phyloP scores from a whole-genome alignment of 164 flowering plant species.

The Chimonanthus praecox region DNA sequence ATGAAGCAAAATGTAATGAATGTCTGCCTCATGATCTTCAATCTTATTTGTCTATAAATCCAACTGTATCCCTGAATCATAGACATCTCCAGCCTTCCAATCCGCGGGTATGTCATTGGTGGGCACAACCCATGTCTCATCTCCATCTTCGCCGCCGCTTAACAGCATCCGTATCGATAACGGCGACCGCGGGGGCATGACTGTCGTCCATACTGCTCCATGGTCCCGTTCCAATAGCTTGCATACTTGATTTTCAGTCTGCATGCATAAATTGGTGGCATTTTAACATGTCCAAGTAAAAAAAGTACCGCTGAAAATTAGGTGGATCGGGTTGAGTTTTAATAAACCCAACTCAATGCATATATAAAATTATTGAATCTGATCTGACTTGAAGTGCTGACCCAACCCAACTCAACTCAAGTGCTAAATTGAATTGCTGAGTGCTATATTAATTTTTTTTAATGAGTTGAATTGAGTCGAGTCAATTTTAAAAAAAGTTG shows the following conservation, averaged over 20 bases:
- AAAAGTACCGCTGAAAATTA: too few species aligned
- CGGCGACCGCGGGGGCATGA: conserved; percentile 64
- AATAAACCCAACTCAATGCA: too few species aligned
- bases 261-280: conserved; percentile 8
- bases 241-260: conserved; percentile 63
- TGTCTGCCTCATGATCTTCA: neutral
- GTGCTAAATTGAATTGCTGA: too few species aligned
- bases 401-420: too few species aligned
- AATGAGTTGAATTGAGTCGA: too few species aligned
- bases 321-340: too few species aligned
- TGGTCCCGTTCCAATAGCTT: conserved; percentile 69
- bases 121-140: conserved; percentile 75
- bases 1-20: neutral
- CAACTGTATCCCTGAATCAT: conserved; percentile 85
- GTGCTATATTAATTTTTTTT: too few species aligned
- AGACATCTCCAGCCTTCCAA: conserved; percentile 73
- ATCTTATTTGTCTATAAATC: conserved; percentile 2
- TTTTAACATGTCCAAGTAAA: too few species aligned
- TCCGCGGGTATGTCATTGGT: conserved; percentile 49
- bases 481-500: too few species aligned
- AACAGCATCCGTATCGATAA: conserved; percentile 69
- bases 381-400: too few species aligned
- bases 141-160: conserved; percentile 56
- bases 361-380: too few species aligned
- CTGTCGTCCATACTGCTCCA: conserved; percentile 81